These are phyloP conservation scores for Syzygium oleosum DNA, from an alignment of 345 rosid genomes.

Conservation along the genomic window DNA sequence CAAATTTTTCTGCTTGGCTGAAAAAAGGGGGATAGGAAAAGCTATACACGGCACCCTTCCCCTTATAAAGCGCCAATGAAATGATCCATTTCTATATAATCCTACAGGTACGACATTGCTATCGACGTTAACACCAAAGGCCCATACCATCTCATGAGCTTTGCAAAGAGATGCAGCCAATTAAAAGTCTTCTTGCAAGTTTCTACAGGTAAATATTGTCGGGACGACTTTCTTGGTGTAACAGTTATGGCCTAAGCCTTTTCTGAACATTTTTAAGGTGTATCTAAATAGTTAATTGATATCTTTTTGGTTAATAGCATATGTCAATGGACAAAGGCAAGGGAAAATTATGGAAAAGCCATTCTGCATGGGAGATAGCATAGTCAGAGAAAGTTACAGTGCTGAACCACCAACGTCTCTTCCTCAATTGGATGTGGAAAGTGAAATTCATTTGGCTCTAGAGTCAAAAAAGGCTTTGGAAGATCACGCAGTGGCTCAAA, in stretches of 20 bases:
- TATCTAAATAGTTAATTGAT: neutral
- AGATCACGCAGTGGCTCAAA: slow-evolving; percentile 34
- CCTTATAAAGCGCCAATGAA: neutral
- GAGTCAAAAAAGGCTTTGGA: slow-evolving; percentile 22
- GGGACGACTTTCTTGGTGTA: neutral
- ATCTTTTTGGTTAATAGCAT: slow-evolving; percentile 35
- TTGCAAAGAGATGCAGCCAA: slow-evolving; percentile 61
- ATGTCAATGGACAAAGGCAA: slow-evolving; percentile 91
- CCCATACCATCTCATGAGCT: slow-evolving; percentile 52
- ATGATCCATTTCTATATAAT: neutral
- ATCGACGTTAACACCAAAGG: slow-evolving; percentile 68
- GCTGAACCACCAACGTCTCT: slow-evolving; percentile 15
- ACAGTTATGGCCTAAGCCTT: neutral
- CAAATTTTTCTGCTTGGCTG: neutral
- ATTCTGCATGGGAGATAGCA: slow-evolving; percentile 61
- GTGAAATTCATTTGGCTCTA: slow-evolving; percentile 51
- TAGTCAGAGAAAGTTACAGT: slow-evolving; percentile 47
- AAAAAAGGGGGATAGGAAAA: neutral
- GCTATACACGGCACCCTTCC: neutral
- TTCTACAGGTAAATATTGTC: slow-evolving; percentile 32
- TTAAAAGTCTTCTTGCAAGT: slow-evolving; percentile 73
- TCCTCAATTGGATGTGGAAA: slow-evolving; percentile 43
- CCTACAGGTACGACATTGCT: slow-evolving; percentile 67
- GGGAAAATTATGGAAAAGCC: slow-evolving; percentile 86
- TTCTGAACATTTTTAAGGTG: neutral